Percentiles rank a stretch among this genome's conserved stretches.
phyloP scores from a whole-genome alignment of 1,284 basidiomycete genomes.

The Moesziomyces aphidis region DNA sequence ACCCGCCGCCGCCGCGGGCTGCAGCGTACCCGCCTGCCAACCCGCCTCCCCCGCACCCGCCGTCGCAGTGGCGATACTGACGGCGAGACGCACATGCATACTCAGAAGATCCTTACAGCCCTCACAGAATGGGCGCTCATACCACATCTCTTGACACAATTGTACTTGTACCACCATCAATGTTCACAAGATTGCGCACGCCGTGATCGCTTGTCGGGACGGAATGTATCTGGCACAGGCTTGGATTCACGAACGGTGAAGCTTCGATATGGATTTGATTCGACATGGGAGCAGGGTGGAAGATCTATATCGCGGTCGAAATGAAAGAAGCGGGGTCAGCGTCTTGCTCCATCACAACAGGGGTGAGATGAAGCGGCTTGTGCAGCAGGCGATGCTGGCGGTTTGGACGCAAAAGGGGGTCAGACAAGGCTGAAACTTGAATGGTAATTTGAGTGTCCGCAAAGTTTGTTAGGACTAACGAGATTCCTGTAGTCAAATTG shows the following conservation, averaged over 20 bases:
- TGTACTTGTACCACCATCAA: constrained; percentile 25
- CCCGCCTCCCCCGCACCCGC: background rate
- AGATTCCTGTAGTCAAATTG: constrained; percentile 55
- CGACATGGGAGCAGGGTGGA: no score
- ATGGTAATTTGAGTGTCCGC: constrained; percentile 53
- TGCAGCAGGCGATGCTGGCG: background rate
- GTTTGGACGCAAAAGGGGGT: constrained; percentile 2
- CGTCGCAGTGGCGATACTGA: background rate
- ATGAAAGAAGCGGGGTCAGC: no score
- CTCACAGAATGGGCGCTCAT: background rate
- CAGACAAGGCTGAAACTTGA: constrained; percentile 57
- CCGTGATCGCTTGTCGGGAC: no score
- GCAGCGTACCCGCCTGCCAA: background rate
- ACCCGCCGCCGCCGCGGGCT: background rate
- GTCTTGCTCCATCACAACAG: no score
- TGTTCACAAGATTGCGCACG: background rate
- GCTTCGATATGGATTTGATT: no score
- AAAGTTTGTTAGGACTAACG: constrained; percentile 49
- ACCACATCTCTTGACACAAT: background rate
- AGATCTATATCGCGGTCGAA: no score
- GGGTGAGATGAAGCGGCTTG: background rate
- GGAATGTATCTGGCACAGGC: no score
- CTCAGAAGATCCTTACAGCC: background rate
- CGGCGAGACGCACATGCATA: background rate
- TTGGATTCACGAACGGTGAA: no score